Base-by-base conservation (phyloP, 208 protist species). In the Trypanosoma melophagium region DNA sequence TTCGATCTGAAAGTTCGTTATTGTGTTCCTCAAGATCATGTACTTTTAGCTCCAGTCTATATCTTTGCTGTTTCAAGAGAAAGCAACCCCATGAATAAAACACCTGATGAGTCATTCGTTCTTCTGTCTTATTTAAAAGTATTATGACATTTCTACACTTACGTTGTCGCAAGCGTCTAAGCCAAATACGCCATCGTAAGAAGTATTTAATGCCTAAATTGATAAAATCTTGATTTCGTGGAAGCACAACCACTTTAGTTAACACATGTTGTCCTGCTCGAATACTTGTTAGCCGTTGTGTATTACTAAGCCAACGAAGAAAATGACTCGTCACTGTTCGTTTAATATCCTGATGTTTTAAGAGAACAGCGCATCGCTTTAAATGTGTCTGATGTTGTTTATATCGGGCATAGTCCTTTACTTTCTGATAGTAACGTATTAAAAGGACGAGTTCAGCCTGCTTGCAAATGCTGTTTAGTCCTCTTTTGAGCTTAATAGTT, bases 171-270 rank as follows among this genome's bases (percentile, higher is more conserved):
- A 54, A 57, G 22, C 81, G 50, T 12, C 84, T 69, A 13, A 89
- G 56, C 60, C 81, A 77, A 8, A 56, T 38, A 19, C 78, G 71
- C 87, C 87, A 93, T 52, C 82, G 81, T 19, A 16, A 12, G 51
- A 93, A 87, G 73, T 90, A 93, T 38, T 78, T 70, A 3, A 74
- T 70, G 16, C 80, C 79, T 13, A 93, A 67, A 0, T 73, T 61
- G 12, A 93, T 55, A 40, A 82, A 80, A 64, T 89, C 83, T 42
- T 71, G 67, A 57, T 85, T 85, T 8, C 77, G 74, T 40, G 77
- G 78, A 40, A 93, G 68, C 0, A 81, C 82, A 24, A 90, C 84
- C 16, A 84, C 81, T 31, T 79, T 70, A 8, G 71, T 61, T 0
- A 82, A 38, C 12, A 59, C 66, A 41, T 73, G 73, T 1, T 59